phyloP scores from a whole-genome alignment of 176 grass and related monocot genomes.

The Tillandsia fasciculata region DNA sequence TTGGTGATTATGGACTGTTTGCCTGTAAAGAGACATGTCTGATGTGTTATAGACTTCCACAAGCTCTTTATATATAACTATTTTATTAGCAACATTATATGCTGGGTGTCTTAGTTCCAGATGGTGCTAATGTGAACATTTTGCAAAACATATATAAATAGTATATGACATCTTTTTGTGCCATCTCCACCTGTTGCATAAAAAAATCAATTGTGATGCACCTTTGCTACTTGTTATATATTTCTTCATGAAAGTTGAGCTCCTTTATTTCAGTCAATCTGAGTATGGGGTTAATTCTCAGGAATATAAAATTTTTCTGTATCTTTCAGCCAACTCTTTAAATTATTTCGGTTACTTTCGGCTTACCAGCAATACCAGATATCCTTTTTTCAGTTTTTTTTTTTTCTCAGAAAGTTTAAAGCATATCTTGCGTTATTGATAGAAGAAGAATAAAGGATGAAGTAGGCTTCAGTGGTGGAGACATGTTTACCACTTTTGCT shows the following conservation, averaged over 20 bases:
- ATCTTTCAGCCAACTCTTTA: background rate
- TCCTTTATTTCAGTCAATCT: conserved; percentile 5
- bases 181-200: background rate
- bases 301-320: background rate
- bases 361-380: background rate
- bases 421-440: background rate
- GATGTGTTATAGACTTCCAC: background rate
- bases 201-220: too few species aligned
- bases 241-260: background rate
- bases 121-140: too few species aligned
- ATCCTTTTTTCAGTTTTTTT: too few species aligned
- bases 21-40: background rate
- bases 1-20: background rate
- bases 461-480: background rate
- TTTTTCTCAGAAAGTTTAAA: background rate
- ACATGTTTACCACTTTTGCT: background rate
- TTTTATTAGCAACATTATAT: too few species aligned
- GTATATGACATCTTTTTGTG: background rate
- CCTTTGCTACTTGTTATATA: background rate
- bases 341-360: background rate
- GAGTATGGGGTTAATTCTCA: background rate
- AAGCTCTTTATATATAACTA: too few species aligned
- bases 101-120: too few species aligned
- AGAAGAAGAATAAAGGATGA: conserved; percentile 1
- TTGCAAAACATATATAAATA: too few species aligned